These are phyloP conservation scores for Pestalotiopsis sp. DNA, from an alignment of 2,329 filamentous ascomycete genomes.

Conservation along the genomic window DNA sequence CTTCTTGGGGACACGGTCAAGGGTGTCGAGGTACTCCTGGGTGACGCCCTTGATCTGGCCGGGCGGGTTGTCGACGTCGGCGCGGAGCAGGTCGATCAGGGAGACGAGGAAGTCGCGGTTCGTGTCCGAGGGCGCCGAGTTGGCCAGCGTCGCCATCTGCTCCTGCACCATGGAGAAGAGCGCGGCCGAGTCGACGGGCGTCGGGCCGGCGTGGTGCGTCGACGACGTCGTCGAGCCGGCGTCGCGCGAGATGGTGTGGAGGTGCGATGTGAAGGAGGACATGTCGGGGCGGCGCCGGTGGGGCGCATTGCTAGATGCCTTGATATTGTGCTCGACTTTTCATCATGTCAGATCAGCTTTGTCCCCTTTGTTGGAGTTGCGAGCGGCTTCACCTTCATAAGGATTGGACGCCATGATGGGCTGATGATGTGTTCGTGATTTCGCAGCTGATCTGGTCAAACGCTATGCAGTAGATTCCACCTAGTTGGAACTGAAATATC, in stretches of 20 bases:
- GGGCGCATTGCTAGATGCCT: slow-evolving; percentile 40
- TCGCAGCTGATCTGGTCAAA: neutral
- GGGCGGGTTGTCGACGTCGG: slow-evolving; percentile 55
- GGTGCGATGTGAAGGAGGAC: slow-evolving; percentile 28
- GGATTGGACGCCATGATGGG: slow-evolving; percentile 33
- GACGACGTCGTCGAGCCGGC: neutral
- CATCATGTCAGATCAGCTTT: neutral
- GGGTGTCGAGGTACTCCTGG: slow-evolving; percentile 60
- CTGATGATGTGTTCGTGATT: neutral
- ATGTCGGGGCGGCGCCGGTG: slow-evolving; percentile 61
- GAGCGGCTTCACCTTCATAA: slow-evolving; percentile 31
- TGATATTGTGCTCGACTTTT: slow-evolving; percentile 67
- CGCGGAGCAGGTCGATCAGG: slow-evolving; percentile 51
- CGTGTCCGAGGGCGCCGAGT: slow-evolving; percentile 47
- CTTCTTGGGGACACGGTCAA: slow-evolving; percentile 61
- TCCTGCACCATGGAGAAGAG: slow-evolving; percentile 62
- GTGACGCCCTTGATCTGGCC: slow-evolving; percentile 54
- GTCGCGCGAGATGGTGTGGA: slow-evolving; percentile 12
- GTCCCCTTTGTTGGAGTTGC: no score
- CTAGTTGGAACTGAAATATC: no score
- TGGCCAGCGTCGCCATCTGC: slow-evolving; percentile 56
- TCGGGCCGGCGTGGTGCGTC: slow-evolving; percentile 58
- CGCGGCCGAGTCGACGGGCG: slow-evolving; percentile 59
- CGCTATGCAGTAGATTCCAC: neutral
- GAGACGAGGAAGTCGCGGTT: slow-evolving; percentile 54